A percentile compares a stretch with the other conserved stretches of the same genome.
Evolutionary conservation across 1,139 yeast genomes (phyloP).

Genomic region (Chernovozyma aurita): DNA sequence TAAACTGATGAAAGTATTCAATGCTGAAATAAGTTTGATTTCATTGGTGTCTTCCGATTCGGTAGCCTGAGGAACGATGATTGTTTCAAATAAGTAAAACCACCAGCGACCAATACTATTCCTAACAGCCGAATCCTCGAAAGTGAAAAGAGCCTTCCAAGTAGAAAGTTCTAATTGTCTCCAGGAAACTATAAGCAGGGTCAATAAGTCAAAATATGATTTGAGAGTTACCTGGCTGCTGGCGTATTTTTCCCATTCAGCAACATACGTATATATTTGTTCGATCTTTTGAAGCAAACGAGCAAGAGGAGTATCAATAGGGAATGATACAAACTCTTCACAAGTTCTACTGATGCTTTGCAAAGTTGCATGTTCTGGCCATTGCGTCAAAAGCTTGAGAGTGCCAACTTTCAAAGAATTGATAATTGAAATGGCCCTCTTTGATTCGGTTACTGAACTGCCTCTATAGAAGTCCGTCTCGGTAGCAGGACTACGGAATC

Average conservation of each 20-base stretch:
- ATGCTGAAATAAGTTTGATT: conserved; percentile 54
- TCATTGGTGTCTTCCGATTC: conserved; percentile 24
- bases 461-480: conserved; percentile 66
- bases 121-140: conserved; percentile 56
- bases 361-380: conserved; percentile 96
- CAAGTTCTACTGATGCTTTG: conserved; percentile 64
- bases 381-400: conserved; percentile 50
- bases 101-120: conserved; percentile 75
- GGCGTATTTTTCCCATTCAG: conserved; percentile 95
- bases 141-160: conserved; percentile 73
- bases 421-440: conserved; percentile 51
- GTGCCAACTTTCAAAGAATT: conserved; percentile 46
- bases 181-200: conserved; percentile 80
- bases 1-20: conserved; percentile 72
- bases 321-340: conserved; percentile 59
- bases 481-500: conserved; percentile 17
- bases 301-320: conserved; percentile 71
- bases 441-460: conserved; percentile 57
- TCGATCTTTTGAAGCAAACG: conserved; percentile 78
- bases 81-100: conserved; percentile 81
- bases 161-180: conserved; percentile 80
- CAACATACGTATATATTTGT: conserved; percentile 73
- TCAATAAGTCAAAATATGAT: conserved; percentile 50
- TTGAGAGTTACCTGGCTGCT: conserved; percentile 68
- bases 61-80: conserved; percentile 47